Evolutionary conservation across 2,329 filamentous ascomycete genomes (phyloP).

Genomic region (Cephalotrichum gorgonifer): DNA sequence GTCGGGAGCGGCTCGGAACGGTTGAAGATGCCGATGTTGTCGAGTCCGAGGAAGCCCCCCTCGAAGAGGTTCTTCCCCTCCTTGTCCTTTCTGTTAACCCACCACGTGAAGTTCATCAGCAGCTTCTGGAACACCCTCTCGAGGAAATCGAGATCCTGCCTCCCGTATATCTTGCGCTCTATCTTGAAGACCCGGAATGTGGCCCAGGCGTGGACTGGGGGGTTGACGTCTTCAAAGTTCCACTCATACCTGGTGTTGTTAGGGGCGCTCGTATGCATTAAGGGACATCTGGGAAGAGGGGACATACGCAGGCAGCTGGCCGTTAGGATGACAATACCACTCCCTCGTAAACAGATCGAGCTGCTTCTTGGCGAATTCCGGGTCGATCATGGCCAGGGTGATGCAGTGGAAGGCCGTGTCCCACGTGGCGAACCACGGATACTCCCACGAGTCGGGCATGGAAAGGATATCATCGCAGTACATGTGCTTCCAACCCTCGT

Average conservation of each 20-base stretch:
- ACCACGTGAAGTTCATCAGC: conserved; percentile 96
- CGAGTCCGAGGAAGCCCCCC: conserved; percentile 86
- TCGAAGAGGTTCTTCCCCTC: conserved; percentile 97
- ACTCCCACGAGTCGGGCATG: conserved; percentile 98
- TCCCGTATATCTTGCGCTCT: conserved; percentile 91
- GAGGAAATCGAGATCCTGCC: conserved; percentile 88
- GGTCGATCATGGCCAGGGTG: conserved; percentile 91
- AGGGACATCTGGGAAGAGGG: background rate
- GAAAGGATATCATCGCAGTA: conserved; percentile 90
- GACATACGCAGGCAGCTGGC: conserved; percentile 75
- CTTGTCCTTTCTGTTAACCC: conserved; percentile 92
- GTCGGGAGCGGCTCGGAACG: conserved; percentile 90
- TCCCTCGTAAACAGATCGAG: conserved; percentile 91
- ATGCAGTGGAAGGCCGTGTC: conserved; percentile 97
- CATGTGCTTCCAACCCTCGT: conserved; percentile 88
- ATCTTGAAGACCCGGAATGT: conserved; percentile 97
- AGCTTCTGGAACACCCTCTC: conserved; percentile 96
- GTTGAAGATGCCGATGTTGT: conserved; percentile 98
- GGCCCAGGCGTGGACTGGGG: conserved; percentile 92
- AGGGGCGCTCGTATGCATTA: conserved; percentile 3
- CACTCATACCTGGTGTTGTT: conserved; percentile 57
- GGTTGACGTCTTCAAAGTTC: conserved; percentile 97
- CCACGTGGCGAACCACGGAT: conserved; percentile 96
- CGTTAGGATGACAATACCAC: conserved; percentile 98
- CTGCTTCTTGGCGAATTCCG: conserved; percentile 96